Evolutionary conservation across 257 asterid species (phyloP), one percentile per base, ranked within the genome.

Genomic region (Penstemon davidsonii): DNA sequence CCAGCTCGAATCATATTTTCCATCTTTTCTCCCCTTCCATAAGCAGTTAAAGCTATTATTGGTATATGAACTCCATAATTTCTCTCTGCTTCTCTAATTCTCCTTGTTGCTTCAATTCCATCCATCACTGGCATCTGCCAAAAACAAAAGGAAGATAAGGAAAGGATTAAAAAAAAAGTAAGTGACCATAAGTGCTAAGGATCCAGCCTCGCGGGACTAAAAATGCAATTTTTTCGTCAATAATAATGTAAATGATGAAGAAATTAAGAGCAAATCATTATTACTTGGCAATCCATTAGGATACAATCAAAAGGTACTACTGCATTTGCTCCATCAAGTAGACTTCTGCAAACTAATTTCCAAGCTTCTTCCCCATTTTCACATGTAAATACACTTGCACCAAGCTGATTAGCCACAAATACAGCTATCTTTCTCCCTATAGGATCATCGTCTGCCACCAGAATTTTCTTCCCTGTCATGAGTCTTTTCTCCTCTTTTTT

Each of bases 251-350:
- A 1, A 25, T 25, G 33, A 25, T 25, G 33, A 25, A 25, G 33
- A 25, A 25, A 25, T 0, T 25, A 25, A 25, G 33, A 0, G 33
- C 33, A 25, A 25, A 25, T 25, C 33, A 2, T 12, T 51, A 8
- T 72, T 80, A 88, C 98, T 96, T 85, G 79, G 19, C 96, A 93
- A 43, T 88, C 99, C 97, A 93, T 90, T 41, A 93, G 73, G 41
- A 89, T 82, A 57, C 79, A 90, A 68, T 86, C 90, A 39, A 79
- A 92, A 9, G 92, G 87, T 25, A 25, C 43, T 41, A 33, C 62
- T 7, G 6, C 40, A 60, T 40, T 61, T 11, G 37, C 38, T 67
- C 65, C 71, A 18, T 75, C 64, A 0, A 44, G 11, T 2, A 81
- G 68, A 40, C 72, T 69, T 51, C 13, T 44, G 72, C 70, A 49